phyloP scores from a whole-genome alignment of 2,329 filamentous ascomycete genomes.

The Aspergillus cejpii region DNA sequence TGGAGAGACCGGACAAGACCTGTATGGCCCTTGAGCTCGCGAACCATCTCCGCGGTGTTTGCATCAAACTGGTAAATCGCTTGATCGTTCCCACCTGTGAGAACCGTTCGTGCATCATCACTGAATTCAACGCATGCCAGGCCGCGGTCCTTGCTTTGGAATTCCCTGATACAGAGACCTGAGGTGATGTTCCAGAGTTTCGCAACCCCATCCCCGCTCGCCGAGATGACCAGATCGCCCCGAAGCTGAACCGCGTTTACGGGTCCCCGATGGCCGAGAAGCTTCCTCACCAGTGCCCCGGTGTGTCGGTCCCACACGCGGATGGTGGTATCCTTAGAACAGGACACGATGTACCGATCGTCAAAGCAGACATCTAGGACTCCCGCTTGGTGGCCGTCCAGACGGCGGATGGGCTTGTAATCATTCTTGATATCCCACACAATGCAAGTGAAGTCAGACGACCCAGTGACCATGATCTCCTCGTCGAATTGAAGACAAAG shows the following conservation, averaged over 20 bases:
- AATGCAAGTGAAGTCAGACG: conserved; percentile 85
- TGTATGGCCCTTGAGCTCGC: conserved; percentile 73
- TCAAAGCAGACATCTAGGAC: conserved; percentile 94
- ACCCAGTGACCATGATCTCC: conserved; percentile 87
- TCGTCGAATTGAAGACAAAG: conserved; percentile 93
- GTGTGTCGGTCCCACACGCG: conserved; percentile 89
- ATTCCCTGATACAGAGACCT: conserved; percentile 82
- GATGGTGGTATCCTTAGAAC: conserved; percentile 90
- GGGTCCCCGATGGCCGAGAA: conserved; percentile 79
- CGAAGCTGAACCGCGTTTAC: conserved; percentile 96
- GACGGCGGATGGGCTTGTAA: conserved; percentile 71
- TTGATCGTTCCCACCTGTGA: conserved; percentile 91
- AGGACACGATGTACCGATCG: conserved; percentile 86
- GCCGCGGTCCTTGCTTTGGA: conserved; percentile 82
- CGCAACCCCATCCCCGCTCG: conserved; percentile 85
- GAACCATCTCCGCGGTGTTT: conserved; percentile 75
- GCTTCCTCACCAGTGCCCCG: conserved; percentile 65
- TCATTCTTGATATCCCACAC: conserved; percentile 76
- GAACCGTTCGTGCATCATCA: conserved; percentile 86
- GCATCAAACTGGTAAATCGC: conserved; percentile 95
- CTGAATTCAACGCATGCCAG: conserved; percentile 94
- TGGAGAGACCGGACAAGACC: conserved; percentile 84
- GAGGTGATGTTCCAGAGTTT: conserved; percentile 94
- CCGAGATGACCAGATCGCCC: conserved; percentile 85
- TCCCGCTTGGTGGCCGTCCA: conserved; percentile 73